A percentile compares a stretch with the other conserved stretches of the same genome.
These are phyloP conservation scores for Auricularia heimuer DNA, from an alignment of 768 basidiomycete genomes.

Conservation along the genomic window DNA sequence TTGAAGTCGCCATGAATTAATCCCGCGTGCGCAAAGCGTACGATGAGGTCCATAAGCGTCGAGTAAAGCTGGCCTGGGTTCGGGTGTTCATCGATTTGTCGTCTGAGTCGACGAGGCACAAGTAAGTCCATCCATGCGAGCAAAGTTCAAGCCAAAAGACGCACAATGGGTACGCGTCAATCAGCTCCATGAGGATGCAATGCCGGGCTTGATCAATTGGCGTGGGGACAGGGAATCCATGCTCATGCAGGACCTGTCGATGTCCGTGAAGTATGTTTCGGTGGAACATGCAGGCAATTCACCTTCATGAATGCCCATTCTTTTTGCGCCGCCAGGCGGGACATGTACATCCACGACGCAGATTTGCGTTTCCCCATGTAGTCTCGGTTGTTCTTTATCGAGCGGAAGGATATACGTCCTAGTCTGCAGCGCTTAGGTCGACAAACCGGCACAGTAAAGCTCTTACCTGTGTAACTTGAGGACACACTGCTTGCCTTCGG, in stretches of 20 bases:
- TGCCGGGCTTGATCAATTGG: constrained; percentile 94
- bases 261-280: background rate
- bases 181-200: constrained; percentile 91
- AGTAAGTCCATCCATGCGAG: background rate
- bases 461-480: constrained; percentile 86
- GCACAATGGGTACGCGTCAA: constrained; percentile 90
- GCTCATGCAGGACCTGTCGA: constrained; percentile 74
- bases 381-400: constrained; percentile 93
- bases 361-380: constrained; percentile 93
- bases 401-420: constrained; percentile 94
- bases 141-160: constrained; percentile 15
- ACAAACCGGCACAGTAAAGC: constrained; percentile 1
- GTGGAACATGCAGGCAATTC: constrained; percentile 6
- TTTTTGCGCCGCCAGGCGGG: constrained; percentile 88
- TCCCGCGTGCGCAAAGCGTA: constrained; percentile 85
- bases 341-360: constrained; percentile 99
- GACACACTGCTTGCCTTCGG: constrained; percentile 77
- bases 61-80: constrained; percentile 90
- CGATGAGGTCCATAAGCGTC: constrained; percentile 87
- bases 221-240: constrained; percentile 85
- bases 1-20: constrained; percentile 99
- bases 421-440: constrained; percentile 40
- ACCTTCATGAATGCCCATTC: constrained; percentile 99
- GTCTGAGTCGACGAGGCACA: constrained; percentile 34
- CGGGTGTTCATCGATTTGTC: constrained; percentile 74